Base-by-base conservation (phyloP, 2,329 filamentous ascomycete genomes). In the Beauveria asiatica region DNA sequence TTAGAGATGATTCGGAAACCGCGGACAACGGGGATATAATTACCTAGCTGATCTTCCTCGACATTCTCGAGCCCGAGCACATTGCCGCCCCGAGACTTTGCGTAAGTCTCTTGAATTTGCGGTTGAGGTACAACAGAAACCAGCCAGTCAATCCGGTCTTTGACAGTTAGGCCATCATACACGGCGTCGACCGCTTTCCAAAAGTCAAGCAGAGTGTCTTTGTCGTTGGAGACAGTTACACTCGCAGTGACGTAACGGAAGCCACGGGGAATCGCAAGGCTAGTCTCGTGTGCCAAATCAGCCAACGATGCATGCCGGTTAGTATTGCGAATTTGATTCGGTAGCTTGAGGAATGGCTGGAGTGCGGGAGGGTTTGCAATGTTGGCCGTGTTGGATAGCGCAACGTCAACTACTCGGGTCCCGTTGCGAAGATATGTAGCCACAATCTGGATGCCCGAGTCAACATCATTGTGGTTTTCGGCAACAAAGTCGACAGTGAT, bases 191-290 rank as follows among this genome's bases (percentile, higher is more conserved):
- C 45, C 7, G 39, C 53, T 17, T 60, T 46, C 59, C 59, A 63
- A 6, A 64, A 63, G 37, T 60, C 61, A 8, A 58, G 50, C 11
- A 64, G 41, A 0, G 63, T 63, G 13, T 27, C 39, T 19, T 48
- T 53, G 52, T 64, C 61, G 59, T 61, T 63, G 41, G 49, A 41
- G 44, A 64, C 37, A 19, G 63, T 64, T 5, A 63, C 48, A 39
- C 59, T 63, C 4, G 61, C 61, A 13, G 63, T 64, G 1, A 64
- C 63, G 51, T 64, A 64, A 52, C 63, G 63, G 42, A 60, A 64
- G 23, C 63, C 63, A 13, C 60, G 61, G 9, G 61, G 52, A 57
- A 64, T 50, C 11, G 61, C 60, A 11, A 53, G 33, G 33, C 62
- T 62, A 19, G 60, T 60, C 37, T 62, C 46, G 30, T 61, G 61